Evolutionary conservation across 148 eudicot genomes (phyloP), one percentile per base, ranked within the genome.

Genomic region (Heliosperma pusillum): DNA sequence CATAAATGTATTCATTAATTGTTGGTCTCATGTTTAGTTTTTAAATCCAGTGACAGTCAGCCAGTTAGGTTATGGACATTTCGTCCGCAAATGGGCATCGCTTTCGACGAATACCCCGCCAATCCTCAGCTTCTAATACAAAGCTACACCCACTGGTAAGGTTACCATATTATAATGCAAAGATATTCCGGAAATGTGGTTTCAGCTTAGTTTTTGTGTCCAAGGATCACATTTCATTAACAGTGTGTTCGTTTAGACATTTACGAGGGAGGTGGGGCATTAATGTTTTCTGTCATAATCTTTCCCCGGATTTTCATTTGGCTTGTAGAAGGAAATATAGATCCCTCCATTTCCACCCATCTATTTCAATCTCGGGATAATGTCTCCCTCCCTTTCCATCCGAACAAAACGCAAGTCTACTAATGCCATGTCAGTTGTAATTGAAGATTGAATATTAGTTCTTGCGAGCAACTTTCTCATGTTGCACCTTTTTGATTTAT

Each of bases 91-190:
- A 82, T 66, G 96, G 93, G 65, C 89, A 86, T 73, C 95, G 97
- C 16, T 94, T 94, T 69, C 85, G 90, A 67, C 84, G 93, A 74
- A 81, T 88, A 80, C 85, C 89, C 0, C 91, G 89, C 7, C 93
- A 87, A 62, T 82, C 90, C 0, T 80, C 80, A 73, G 86, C 96
- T 75, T 84, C 85, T 65, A 81, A 85, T 82, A 80, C 84, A 73
- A 89, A 90, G 85, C 68, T 90, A 29, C 91, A 91, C 73, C 90
- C 98, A 40, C 67, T 85, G 89, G 98, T 94, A 81, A 85, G 92
- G 79, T 82, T 70, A 11, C 7, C n/a, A n/a, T n/a, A n/a, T n/a
- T n/a, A n/a, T n/a, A n/a, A n/a, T n/a, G n/a, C n/a, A n/a, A n/a
- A n/a, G n/a, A n/a, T n/a, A n/a, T n/a, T n/a, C n/a, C n/a, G n/a